phyloP scores from a whole-genome alignment of 163 green algal species.

The Chlorella variabilis region DNA sequence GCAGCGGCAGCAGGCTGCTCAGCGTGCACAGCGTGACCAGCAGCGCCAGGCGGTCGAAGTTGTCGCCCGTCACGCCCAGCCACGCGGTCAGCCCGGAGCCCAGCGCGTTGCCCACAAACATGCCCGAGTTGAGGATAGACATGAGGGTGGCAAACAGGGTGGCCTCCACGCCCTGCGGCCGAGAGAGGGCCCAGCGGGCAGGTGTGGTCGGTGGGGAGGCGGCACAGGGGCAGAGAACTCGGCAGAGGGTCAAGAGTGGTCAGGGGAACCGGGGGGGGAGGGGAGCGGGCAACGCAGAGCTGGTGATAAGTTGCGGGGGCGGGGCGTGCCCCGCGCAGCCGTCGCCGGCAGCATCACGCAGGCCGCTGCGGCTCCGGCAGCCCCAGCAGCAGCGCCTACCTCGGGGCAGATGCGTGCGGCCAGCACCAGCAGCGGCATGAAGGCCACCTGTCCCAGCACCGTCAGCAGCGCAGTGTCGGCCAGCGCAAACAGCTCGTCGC shows the following conservation, averaged over 20 bases:
- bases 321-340: too few relatives aligned
- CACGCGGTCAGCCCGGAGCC: conserved; percentile 48
- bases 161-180: conserved; percentile 90
- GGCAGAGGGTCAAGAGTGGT: neutral
- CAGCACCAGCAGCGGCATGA: conserved; percentile 98
- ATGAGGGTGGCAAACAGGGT: conserved; percentile 98
- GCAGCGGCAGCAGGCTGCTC: conserved; percentile 52
- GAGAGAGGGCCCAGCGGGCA: neutral
- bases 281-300: too few relatives aligned
- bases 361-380: too few relatives aligned
- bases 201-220: too few relatives aligned
- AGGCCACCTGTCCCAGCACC: conserved; percentile 90
- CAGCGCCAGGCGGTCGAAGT: conserved; percentile 54
- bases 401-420: conserved; percentile 92
- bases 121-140: conserved; percentile 81
- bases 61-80: conserved; percentile 52
- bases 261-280: too few relatives aligned
- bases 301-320: too few relatives aligned
- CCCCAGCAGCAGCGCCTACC: too few relatives aligned
- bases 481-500: conserved; percentile 93
- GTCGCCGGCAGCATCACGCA: too few relatives aligned
- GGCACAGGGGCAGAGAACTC: neutral
- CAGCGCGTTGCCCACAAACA: conserved; percentile 57
- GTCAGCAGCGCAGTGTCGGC: conserved; percentile 90
- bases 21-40: conserved; percentile 63